phyloP scores from a whole-genome alignment of 176 grass and related monocot genomes.

The Carex pumila region DNA sequence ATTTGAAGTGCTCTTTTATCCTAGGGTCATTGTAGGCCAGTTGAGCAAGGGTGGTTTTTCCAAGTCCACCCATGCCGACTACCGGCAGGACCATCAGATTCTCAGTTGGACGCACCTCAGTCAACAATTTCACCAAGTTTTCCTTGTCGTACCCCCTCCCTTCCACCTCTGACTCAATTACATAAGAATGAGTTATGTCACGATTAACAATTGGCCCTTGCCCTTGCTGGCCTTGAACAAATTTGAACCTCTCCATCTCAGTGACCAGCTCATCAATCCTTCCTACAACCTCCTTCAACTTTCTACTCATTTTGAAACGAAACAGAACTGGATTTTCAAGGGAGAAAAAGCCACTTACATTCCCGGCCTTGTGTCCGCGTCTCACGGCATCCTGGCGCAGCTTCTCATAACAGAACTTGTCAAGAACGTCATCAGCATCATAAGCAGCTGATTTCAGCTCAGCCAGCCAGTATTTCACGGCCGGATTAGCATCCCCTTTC shows the following conservation, averaged over 20 bases:
- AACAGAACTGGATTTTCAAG: conserved; percentile 1
- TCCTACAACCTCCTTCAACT: not conserved
- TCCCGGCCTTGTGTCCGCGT: not conserved
- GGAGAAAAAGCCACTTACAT: not conserved
- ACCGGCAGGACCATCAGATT: not conserved
- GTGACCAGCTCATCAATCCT: not conserved
- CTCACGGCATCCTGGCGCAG: not conserved
- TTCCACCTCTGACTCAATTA: not conserved
- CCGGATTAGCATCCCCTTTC: not conserved
- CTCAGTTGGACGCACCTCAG: not conserved
- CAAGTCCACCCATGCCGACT: conserved; percentile 12
- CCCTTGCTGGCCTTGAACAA: not conserved
- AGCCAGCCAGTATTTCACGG: not conserved
- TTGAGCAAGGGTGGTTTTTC: conserved; percentile 4
- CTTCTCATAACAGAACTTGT: conserved; percentile 1
- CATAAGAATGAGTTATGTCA: not conserved
- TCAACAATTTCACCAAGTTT: not conserved
- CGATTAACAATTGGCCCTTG: not conserved
- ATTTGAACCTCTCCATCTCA: not conserved
- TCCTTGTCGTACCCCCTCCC: not conserved
- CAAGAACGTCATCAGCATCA: not conserved
- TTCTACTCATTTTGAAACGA: not conserved
- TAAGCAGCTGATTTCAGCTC: conserved; percentile 12
- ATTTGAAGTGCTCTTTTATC: not conserved
- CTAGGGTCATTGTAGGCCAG: not conserved